phyloP scores from a whole-genome alignment of 139 green algal genomes.

The Yamagishiella unicocca region DNA sequence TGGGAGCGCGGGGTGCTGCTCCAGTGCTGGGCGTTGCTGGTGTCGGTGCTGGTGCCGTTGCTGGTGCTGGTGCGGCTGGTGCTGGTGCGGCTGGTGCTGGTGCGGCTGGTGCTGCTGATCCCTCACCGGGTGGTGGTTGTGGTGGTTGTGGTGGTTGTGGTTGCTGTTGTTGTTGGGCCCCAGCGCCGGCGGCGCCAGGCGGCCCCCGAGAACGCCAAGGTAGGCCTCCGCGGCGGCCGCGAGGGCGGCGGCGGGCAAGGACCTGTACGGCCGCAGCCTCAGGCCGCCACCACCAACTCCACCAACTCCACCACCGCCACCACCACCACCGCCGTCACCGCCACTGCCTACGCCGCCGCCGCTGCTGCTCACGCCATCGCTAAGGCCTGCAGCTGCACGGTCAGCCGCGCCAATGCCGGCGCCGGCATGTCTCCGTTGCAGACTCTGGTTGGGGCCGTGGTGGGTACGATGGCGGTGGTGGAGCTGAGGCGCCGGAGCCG shows the following conservation, averaged over 20 bases:
- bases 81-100: too few relatives aligned
- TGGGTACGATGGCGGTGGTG: too few relatives aligned
- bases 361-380: not conserved
- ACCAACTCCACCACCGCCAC: not conserved
- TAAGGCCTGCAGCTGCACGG: not conserved
- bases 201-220: not conserved
- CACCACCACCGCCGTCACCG: not conserved
- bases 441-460: too few relatives aligned
- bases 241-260: not conserved
- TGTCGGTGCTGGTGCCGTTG: not conserved
- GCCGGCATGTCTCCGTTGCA: not conserved
- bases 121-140: too few relatives aligned
- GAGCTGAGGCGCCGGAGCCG: too few relatives aligned
- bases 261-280: not conserved
- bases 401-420: not conserved
- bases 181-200: not conserved
- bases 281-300: not conserved
- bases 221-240: slow-evolving; percentile 24
- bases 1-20: not conserved
- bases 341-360: not conserved
- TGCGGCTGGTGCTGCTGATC: too few relatives aligned
- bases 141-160: too few relatives aligned
- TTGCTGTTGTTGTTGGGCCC: too few relatives aligned
- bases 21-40: not conserved
- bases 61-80: not conserved